Percentiles rank a stretch among this genome's conserved stretches.
Conservation (phyloP, 495 filamentous ascomycete genomes). For the Annulohypoxylon stygium region DNA sequence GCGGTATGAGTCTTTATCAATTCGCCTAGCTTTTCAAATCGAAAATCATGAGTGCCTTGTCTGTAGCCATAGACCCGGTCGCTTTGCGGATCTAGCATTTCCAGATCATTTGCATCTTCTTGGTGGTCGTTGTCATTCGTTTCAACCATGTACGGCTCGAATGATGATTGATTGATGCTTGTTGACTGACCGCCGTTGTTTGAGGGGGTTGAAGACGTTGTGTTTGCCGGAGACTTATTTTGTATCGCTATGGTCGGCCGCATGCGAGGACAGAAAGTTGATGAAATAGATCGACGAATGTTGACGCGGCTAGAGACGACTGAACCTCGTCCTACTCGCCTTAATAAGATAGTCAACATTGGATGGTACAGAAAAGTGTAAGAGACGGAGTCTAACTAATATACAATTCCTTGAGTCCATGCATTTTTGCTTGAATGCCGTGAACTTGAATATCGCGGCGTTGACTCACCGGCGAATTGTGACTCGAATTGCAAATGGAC, state of each 20-base stretch:
- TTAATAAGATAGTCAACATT: neutral
- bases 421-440: neutral
- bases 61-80: neutral
- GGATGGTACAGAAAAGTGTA: neutral
- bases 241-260: neutral
- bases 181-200: neutral
- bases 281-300: neutral
- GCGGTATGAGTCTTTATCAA: neutral
- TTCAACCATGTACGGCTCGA: neutral
- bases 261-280: neutral
- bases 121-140: neutral
- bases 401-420: neutral
- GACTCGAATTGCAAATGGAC: neutral
- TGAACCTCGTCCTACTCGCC: neutral
- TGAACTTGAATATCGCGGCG: neutral
- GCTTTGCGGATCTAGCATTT: constrained; percentile 8
- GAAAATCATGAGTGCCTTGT: constrained; percentile 3
- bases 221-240: neutral
- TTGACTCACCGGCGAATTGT: neutral
- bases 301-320: neutral
- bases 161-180: neutral
- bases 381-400: neutral
- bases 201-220: neutral
- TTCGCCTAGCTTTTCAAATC: neutral
- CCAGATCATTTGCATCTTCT: neutral